phyloP scores from a whole-genome alignment of 768 basidiomycete species.

The Inosperma sp. region DNA sequence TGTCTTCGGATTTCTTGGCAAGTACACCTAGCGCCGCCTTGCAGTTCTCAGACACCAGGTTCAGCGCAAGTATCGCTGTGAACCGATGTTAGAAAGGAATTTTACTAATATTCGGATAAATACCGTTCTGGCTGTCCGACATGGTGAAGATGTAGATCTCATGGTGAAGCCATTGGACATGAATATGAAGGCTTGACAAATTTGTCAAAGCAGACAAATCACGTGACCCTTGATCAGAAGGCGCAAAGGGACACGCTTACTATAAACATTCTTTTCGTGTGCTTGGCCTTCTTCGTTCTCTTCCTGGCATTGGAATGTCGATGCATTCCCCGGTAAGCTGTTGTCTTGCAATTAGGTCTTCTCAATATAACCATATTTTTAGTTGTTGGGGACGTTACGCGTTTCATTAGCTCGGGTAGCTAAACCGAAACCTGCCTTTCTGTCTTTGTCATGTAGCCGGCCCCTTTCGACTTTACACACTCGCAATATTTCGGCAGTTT shows the following conservation, averaged over 20 bases:
- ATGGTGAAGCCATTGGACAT: conserved; percentile 16
- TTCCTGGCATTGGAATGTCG: conserved; percentile 24
- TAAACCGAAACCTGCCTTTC: conserved; percentile 17
- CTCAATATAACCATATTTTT: conserved; percentile 14
- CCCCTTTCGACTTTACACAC: conserved; percentile 13
- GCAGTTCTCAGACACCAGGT: conserved; percentile 35
- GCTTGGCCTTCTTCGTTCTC: conserved; percentile 3
- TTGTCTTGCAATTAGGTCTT: conserved; percentile 3
- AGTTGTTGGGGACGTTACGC: conserved; percentile 40
- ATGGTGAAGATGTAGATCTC: too few relatives aligned
- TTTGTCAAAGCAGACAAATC: background rate
- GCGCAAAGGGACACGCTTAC: background rate
- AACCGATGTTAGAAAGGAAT: conserved; percentile 4
- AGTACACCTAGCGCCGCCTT: conserved; percentile 32
- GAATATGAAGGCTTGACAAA: conserved; percentile 10
- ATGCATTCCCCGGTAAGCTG: conserved; percentile 24
- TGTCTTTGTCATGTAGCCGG: conserved; percentile 15
- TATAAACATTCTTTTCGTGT: background rate
- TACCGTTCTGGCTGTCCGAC: conserved; percentile 41
- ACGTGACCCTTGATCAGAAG: too few relatives aligned
- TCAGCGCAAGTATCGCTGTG: conserved; percentile 32
- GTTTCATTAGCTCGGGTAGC: conserved; percentile 22
- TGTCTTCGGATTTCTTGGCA: conserved; percentile 10
- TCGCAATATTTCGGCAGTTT: conserved; percentile 12
- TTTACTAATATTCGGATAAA: background rate